Evolutionary conservation across 352 stramenopile genomes (phyloP).

Genomic region (Discostella stelligera): DNA sequence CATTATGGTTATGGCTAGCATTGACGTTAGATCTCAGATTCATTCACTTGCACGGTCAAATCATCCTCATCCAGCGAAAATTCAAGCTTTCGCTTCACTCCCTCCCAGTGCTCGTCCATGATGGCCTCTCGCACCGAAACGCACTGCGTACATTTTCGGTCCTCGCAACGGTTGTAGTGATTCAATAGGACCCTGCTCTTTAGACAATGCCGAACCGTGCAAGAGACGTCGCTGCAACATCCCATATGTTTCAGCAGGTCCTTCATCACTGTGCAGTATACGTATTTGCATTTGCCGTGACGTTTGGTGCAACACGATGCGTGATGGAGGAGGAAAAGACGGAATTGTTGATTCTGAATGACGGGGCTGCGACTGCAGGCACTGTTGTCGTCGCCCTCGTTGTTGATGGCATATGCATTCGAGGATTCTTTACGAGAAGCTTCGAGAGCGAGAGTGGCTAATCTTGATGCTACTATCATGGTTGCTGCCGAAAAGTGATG

Average conservation of each 20-base stretch:
- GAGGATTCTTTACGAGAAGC: background rate
- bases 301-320: background rate
- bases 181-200: constrained; percentile 10
- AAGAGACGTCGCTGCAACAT: background rate
- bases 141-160: background rate
- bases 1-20: background rate
- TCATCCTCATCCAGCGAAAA: constrained; percentile 3
- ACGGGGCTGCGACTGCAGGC: background rate
- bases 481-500: background rate
- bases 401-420: background rate
- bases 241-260: constrained; percentile 17
- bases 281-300: constrained; percentile 18
- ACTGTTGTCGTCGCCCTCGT: background rate
- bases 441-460: background rate
- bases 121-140: constrained; percentile 5
- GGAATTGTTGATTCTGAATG: constrained; percentile 10
- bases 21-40: too few relatives aligned
- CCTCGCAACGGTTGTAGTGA: constrained; percentile 15
- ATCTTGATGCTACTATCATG: background rate
- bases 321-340: constrained; percentile 21
- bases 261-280: constrained; percentile 17
- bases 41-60: background rate
- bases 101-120: constrained; percentile 11
- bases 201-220: constrained; percentile 7
- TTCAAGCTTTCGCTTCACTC: background rate